These are phyloP conservation scores for Pseudoneurospora amorphoporcata DNA, from an alignment of 495 filamentous ascomycete species.

Conservation along the genomic window DNA sequence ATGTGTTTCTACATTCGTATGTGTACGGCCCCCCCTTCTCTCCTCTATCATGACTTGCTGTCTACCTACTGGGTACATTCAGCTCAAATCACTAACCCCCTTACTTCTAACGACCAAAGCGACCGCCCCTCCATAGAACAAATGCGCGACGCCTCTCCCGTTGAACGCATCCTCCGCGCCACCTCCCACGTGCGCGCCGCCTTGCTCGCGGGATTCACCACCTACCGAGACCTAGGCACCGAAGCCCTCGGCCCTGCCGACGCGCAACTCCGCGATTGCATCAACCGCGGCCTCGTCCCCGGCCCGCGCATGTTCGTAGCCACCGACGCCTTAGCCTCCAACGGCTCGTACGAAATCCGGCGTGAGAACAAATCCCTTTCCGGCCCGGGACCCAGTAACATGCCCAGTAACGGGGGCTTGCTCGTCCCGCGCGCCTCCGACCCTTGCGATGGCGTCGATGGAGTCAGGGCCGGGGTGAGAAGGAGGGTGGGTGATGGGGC, in stretches of 20 bases:
- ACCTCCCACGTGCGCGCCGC: slow-evolving; percentile 40
- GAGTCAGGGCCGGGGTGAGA: slow-evolving; percentile 35
- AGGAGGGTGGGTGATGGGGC: slow-evolving; percentile 38
- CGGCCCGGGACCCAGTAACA: background rate
- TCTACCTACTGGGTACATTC: background rate
- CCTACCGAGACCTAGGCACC: slow-evolving; percentile 44
- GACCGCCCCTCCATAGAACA: slow-evolving; percentile 33
- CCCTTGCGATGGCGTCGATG: slow-evolving; percentile 33
- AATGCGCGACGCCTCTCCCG: slow-evolving; percentile 39
- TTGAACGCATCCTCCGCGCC: slow-evolving; percentile 40
- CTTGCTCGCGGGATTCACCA: slow-evolving; percentile 44
- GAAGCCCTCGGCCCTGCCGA: slow-evolving; percentile 38
- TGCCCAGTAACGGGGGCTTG: slow-evolving; percentile 6
- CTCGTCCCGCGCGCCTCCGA: slow-evolving; percentile 31
- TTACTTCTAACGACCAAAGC: background rate
- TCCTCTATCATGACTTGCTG: background rate
- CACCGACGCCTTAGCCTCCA: slow-evolving; percentile 38
- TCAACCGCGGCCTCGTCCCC: slow-evolving; percentile 41
- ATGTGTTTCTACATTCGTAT: slow-evolving; percentile 44
- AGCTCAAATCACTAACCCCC: background rate
- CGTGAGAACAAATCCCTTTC: slow-evolving; percentile 26
- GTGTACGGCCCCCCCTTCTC: background rate
- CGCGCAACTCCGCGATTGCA: slow-evolving; percentile 30
- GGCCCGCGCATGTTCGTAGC: slow-evolving; percentile 43
- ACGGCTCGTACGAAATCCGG: slow-evolving; percentile 38